A percentile compares a stretch with the other conserved stretches of the same genome.
Evolutionary conservation across 2,329 filamentous ascomycete genomes (phyloP).

Genomic region (Aspergillus fumigatiaffinis): DNA sequence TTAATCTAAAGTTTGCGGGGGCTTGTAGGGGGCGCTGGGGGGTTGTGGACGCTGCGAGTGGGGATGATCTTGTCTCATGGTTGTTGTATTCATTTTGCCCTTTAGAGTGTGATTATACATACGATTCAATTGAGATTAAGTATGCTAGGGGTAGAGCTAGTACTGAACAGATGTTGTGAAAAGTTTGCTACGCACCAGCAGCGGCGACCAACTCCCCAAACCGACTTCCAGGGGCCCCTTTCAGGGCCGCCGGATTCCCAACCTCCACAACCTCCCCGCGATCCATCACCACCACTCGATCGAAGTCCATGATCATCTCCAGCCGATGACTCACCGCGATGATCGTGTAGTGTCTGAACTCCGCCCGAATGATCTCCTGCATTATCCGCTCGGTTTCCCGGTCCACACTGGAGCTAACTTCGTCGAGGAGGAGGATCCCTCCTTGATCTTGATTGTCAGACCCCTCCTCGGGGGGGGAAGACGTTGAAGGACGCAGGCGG

Average conservation of each 20-base stretch:
- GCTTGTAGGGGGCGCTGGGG: no score
- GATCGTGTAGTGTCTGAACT: conserved; percentile 26
- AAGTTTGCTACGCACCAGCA: neutral
- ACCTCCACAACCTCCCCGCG: conserved; percentile 16
- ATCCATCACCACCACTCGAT: conserved; percentile 25
- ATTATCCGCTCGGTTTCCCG: conserved; percentile 14
- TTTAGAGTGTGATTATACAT: neutral
- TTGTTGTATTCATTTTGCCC: neutral
- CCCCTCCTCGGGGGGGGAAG: neutral
- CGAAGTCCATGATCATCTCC: conserved; percentile 25
- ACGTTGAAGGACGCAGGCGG: neutral
- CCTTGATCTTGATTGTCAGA: neutral
- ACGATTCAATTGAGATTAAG: neutral
- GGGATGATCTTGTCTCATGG: neutral
- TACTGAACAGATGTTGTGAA: neutral
- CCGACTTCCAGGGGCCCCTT: neutral
- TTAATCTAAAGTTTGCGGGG: no score
- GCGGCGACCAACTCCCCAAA: conserved; percentile 6
- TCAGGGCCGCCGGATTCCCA: conserved; percentile 6
- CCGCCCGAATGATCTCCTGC: conserved; percentile 21
- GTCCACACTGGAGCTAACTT: conserved; percentile 21
- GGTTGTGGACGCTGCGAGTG: neutral
- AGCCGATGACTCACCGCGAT: conserved; percentile 28
- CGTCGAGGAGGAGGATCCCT: conserved; percentile 21
- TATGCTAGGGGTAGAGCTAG: neutral